Evolutionary conservation across 2,329 filamentous ascomycete genomes (phyloP), one percentile per base, ranked within the genome.

Genomic region (Xylaria sp.): DNA sequence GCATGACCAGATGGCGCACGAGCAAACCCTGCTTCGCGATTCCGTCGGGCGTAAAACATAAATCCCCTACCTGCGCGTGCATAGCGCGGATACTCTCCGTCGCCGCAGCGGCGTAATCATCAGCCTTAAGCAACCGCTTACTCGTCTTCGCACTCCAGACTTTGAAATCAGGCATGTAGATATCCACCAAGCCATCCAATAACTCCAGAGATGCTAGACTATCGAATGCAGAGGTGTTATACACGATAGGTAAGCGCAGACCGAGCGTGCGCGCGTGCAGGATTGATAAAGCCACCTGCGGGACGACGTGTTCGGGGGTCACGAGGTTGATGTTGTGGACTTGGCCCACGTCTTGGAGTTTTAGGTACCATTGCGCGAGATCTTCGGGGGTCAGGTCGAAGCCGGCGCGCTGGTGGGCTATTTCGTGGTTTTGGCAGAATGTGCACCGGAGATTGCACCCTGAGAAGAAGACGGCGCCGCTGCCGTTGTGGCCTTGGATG

Each of bases 301-400:
- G 92, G 3, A 94, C 93, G 20, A 97, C 92, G 78, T 97, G 94
- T 78, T 97, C 93, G 0, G 93, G 93, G 0, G 93, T 97, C 67
- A 97, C 88, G 25, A 95, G 88, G 79, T 97, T 96, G 84, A 97
- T 94, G 78, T 96, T 96, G 82, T 97, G 93, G n/a, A 93, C 92
- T 9, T 86, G 82, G n/a, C 92, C 93, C 2, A 93, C 86, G 34
- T 92, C 85, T 78, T 96, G 93, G 52, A 97, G 82, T 81, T 96
- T 96, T 66, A 96, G 75, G 80, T 91, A 94, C 93, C 93, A 96
- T 63, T 92, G 90, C 5, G 87, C 93, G 4, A 97, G 86, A 77
- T 94, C 88, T 78, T 94, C 92, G 0, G 92, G 92, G 0, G 90
- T 92, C 37, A 96, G 82, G 73, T 94, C 91, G 80, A 93, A 91